A percentile compares a stretch with the other conserved stretches of the same genome.
phyloP scores from a whole-genome alignment of 2,329 filamentous ascomycete species.

The Aschersonia sp. region DNA sequence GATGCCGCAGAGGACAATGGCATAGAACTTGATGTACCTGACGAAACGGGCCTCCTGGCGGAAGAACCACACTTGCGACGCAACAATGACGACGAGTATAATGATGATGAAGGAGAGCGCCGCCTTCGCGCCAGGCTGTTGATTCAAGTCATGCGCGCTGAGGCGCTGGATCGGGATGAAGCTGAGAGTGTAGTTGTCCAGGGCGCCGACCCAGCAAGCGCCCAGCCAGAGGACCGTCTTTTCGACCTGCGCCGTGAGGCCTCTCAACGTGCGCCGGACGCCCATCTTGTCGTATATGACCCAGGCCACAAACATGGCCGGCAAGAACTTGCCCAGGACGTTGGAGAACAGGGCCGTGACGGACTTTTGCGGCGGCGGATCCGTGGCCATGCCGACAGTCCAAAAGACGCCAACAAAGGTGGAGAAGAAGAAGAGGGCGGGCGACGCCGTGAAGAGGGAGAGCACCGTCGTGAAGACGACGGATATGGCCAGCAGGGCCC shows the following conservation, averaged over 20 bases:
- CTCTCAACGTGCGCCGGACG: constrained; percentile 53
- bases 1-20: constrained; percentile 50
- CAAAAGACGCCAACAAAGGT: constrained; percentile 74
- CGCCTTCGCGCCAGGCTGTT: constrained; percentile 77
- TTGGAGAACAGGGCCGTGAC: constrained; percentile 62
- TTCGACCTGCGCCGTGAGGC: constrained; percentile 70
- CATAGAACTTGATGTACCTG: constrained; percentile 65
- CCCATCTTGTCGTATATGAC: constrained; percentile 79
- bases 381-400: constrained; percentile 79
- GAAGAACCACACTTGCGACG: constrained; percentile 73
- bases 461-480: constrained; percentile 64
- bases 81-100: constrained; percentile 50
- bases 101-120: constrained; percentile 69
- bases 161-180: constrained; percentile 86
- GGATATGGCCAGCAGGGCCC: constrained; percentile 71
- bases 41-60: constrained; percentile 71
- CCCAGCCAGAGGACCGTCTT: constrained; percentile 86
- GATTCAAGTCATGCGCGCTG: constrained; percentile 75
- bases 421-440: constrained; percentile 71
- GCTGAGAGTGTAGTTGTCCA: constrained; percentile 92
- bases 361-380: constrained; percentile 57
- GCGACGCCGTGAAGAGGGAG: constrained; percentile 68
- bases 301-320: constrained; percentile 74
- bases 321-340: constrained; percentile 68
- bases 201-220: constrained; percentile 74